These are phyloP conservation scores for Neofusicoccum cordaticola DNA, from an alignment of 2,329 filamentous ascomycete species.

Conservation along the genomic window DNA sequence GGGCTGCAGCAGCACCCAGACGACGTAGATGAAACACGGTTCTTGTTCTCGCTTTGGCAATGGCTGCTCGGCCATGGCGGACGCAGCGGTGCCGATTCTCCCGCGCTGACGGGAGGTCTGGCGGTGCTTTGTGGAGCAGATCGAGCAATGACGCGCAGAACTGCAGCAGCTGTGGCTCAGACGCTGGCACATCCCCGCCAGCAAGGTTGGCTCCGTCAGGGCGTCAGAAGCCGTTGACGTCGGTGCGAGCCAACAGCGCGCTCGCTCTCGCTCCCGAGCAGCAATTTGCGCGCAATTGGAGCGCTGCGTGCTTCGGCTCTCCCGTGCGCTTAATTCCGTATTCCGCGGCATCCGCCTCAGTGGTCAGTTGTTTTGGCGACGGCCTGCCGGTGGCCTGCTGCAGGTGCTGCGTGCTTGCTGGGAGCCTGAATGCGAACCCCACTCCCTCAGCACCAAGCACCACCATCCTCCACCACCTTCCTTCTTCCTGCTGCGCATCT, in stretches of 20 bases:
- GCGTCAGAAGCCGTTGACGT: conserved; percentile 8
- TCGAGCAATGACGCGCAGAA: conserved; percentile 11
- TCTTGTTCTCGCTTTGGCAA: too few relatives aligned
- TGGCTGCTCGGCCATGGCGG: not conserved
- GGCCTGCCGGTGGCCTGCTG: not conserved
- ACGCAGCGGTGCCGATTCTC: not conserved
- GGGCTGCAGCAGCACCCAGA: not conserved
- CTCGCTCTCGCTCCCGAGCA: too few relatives aligned
- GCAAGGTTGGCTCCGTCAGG: conserved; percentile 1
- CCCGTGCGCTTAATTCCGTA: not conserved
- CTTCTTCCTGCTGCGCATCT: not conserved
- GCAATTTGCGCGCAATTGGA: not conserved
- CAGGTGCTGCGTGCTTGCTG: conserved; percentile 3
- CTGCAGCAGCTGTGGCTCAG: not conserved
- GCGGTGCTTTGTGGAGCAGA: conserved; percentile 1
- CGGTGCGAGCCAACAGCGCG: not conserved
- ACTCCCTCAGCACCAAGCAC: not conserved
- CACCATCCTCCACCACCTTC: conserved; percentile 1
- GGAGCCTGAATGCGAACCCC: conserved; percentile 3
- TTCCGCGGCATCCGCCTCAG: conserved; percentile 11
- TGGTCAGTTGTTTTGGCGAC: not conserved
- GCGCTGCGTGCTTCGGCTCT: not conserved
- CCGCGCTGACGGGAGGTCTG: not conserved
- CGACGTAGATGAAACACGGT: not conserved
- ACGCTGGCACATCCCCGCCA: conserved; percentile 4